These are phyloP conservation scores for Diutina rugosa DNA, from an alignment of 1,139 yeast species.

Conservation along the genomic window DNA sequence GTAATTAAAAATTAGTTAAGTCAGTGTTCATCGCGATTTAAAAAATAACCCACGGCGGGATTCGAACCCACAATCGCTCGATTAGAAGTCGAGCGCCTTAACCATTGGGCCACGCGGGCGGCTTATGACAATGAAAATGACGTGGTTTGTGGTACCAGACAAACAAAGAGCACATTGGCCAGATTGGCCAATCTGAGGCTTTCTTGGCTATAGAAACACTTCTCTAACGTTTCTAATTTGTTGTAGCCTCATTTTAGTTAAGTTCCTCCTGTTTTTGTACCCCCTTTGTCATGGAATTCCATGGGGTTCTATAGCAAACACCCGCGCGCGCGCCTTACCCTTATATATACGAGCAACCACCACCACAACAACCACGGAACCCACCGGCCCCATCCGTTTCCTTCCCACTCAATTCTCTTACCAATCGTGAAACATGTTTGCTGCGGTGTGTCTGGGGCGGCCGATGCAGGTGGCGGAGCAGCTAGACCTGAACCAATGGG, in stretches of 20 bases:
- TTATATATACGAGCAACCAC: too few species aligned
- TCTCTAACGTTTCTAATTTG: too few species aligned
- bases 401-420: not conserved
- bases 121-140: not conserved
- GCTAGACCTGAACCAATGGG: slow-evolving; percentile 51
- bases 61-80: not conserved
- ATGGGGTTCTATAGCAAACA: not conserved
- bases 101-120: not conserved
- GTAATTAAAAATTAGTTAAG: too few species aligned
- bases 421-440: slow-evolving; percentile 24
- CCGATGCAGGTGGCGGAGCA: slow-evolving; percentile 45
- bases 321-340: not conserved
- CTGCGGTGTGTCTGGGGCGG: slow-evolving; percentile 45
- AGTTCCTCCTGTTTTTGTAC: too few species aligned
- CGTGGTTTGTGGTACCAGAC: too few species aligned
- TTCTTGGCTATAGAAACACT: too few species aligned
- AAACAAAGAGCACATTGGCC: too few species aligned
- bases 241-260: too few species aligned
- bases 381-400: not conserved
- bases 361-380: too few species aligned
- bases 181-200: too few species aligned
- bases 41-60: not conserved
- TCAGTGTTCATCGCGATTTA: too few species aligned
- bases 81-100: not conserved
- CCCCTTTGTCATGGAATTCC: not conserved